phyloP scores from a whole-genome alignment of 768 basidiomycete species.

The Boletus sp. region DNA sequence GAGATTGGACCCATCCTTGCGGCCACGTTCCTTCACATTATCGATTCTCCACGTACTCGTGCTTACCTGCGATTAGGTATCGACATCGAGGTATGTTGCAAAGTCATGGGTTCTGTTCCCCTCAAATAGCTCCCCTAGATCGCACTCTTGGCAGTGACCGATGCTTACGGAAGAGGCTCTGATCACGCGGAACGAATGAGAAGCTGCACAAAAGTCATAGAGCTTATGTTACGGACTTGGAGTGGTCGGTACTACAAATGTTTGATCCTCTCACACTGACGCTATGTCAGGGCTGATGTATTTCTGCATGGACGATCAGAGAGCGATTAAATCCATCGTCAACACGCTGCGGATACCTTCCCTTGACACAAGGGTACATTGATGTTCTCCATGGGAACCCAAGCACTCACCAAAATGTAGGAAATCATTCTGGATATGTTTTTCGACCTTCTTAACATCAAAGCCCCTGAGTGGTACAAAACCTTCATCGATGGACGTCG shows the following conservation, averaged over 20 bases:
- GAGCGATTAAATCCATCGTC: conserved; percentile 80
- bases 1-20: conserved; percentile 80
- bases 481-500: conserved; percentile 88
- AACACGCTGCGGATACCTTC: conserved; percentile 88
- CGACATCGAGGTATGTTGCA: conserved; percentile 78
- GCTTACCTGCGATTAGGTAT: conserved; percentile 74
- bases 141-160: conserved; percentile 85
- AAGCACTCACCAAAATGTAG: conserved; percentile 41
- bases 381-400: neutral
- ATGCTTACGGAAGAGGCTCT: conserved; percentile 82
- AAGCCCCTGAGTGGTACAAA: conserved; percentile 89
- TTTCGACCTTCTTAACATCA: conserved; percentile 90
- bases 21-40: conserved; percentile 75
- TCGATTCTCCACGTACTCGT: conserved; percentile 83
- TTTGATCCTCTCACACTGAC: conserved; percentile 5
- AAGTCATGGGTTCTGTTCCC: neutral
- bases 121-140: conserved; percentile 46
- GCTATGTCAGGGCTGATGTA: conserved; percentile 77
- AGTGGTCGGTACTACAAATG: conserved; percentile 59
- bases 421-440: conserved; percentile 94
- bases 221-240: conserved; percentile 87
- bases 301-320: conserved; percentile 86
- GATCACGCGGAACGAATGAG: conserved; percentile 80
- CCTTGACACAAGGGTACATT: conserved; percentile 70
- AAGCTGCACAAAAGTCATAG: conserved; percentile 73